Evolutionary conservation across 2,329 filamentous ascomycete species (phyloP).

Genomic region (Pseudovirgaria hyperparasitica): DNA sequence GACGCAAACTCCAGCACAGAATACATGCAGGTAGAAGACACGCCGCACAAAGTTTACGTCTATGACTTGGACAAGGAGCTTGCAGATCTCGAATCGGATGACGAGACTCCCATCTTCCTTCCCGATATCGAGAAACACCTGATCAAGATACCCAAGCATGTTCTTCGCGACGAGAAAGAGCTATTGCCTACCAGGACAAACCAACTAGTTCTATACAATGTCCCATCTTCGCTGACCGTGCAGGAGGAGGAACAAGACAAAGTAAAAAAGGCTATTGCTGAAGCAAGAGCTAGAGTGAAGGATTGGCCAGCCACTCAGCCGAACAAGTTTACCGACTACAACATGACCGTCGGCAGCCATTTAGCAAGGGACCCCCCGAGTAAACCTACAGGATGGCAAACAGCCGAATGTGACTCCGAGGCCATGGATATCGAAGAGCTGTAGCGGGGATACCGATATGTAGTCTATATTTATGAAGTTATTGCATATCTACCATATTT

Average conservation of each 20-base stretch:
- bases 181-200: slow-evolving; percentile 37
- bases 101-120: slow-evolving; percentile 60
- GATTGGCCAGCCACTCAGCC: slow-evolving; percentile 41
- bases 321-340: too few species aligned
- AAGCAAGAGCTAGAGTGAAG: slow-evolving; percentile 57
- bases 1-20: slow-evolving; percentile 29
- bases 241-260: slow-evolving; percentile 59
- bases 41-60: slow-evolving; percentile 79
- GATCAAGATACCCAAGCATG: slow-evolving; percentile 51
- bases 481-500: too few species aligned
- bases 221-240: slow-evolving; percentile 64
- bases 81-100: slow-evolving; percentile 50
- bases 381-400: too few species aligned
- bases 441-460: too few species aligned
- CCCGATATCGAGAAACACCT: slow-evolving; percentile 78
- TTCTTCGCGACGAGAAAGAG: slow-evolving; percentile 43
- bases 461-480: too few species aligned
- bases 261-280: slow-evolving; percentile 72
- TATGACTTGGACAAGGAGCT: slow-evolving; percentile 83
- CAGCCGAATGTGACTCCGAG: too few species aligned
- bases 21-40: slow-evolving; percentile 74
- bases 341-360: too few species aligned
- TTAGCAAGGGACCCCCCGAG: too few species aligned
- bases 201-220: slow-evolving; percentile 68
- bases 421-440: too few species aligned